Evolutionary conservation across 441 rosid genomes (phyloP), one percentile per base, ranked within the genome.

Genomic region (Pelargonium australe): DNA sequence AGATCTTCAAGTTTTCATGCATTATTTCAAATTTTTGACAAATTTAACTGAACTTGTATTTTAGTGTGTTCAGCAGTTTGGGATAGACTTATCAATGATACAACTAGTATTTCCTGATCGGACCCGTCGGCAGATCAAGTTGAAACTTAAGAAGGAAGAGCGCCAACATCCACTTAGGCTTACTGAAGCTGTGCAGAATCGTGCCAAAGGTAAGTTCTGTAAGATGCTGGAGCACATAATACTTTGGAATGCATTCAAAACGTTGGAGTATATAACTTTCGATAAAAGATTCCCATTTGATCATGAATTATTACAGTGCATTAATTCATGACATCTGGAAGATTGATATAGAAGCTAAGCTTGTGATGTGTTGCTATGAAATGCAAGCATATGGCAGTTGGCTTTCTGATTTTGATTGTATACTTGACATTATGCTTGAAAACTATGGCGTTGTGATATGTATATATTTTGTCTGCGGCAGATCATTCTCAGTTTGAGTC

Each of bases 41-140:
- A 60, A 16, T 63, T 7, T 51, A 31, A 23, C 41, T n/a, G 63
- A 37, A 51, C 40, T 5, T 69, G 23, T 66, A 25, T 68, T 70
- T 68, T 77, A 90, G 98, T 96, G 91, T 57, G 68, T 93, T 70
- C 82, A 58, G 63, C 92, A 91, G 79, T 94, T 94, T 75, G 97
- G 99, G 58, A 87, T 92, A 63, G 95, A 91, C 80, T 82, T 94
- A 45, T 82, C 90, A 9, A 79, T 91, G 91, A 81, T 91, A 67
- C 89, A 85, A 78, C 93, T 79, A 62, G 83, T 91, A 69, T 94
- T 94, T 69, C 91, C 96, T 60, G 75, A 84, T 16, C 78, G 86
- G 79, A 84, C 92, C 2, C 95, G 92, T 55, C 83, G 77, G 68
- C 96, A 91, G 69, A 79, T 94, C 68, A 91, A 90, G 79, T 76